A percentile compares a stretch with the other conserved stretches of the same genome.
phyloP scores from a whole-genome alignment of 768 basidiomycete species.

The Xanthoconium stramineum region DNA sequence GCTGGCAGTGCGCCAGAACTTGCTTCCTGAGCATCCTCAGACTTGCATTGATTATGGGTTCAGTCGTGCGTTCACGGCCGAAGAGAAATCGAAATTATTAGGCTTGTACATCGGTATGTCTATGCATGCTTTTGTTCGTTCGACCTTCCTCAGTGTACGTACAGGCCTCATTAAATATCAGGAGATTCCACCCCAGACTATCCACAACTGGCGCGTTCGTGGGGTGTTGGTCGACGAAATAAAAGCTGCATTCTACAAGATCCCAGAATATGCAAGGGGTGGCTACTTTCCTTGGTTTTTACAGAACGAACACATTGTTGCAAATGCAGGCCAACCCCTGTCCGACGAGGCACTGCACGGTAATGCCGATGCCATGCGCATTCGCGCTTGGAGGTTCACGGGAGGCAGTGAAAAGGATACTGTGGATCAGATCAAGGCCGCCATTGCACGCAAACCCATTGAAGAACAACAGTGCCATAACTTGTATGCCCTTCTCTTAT shows the following conservation, averaged over 20 bases:
- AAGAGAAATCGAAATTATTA: not conserved
- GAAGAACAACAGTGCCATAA: not conserved
- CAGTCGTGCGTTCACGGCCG: not conserved
- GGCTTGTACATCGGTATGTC: not conserved
- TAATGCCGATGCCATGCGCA: not conserved
- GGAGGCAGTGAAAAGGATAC: constrained; percentile 1
- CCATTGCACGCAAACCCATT: not conserved
- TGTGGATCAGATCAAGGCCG: not conserved
- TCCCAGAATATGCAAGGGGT: not conserved
- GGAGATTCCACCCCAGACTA: no score
- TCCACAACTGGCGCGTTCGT: no score
- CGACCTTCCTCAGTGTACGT: no score
- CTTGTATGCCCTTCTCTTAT: not conserved
- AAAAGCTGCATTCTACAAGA: not conserved
- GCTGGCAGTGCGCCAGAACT: not conserved
- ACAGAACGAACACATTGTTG: constrained; percentile 2
- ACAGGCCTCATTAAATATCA: no score
- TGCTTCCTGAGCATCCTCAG: not conserved
- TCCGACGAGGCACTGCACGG: not conserved
- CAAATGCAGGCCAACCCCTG: not conserved
- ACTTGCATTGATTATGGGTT: constrained; percentile 4
- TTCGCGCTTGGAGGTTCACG: not conserved
- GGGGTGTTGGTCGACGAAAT: no score
- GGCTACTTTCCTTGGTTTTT: constrained; percentile 2
- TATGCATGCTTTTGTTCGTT: no score